phyloP scores from a whole-genome alignment of 768 basidiomycete species.

The Neoboletus magnificus region DNA sequence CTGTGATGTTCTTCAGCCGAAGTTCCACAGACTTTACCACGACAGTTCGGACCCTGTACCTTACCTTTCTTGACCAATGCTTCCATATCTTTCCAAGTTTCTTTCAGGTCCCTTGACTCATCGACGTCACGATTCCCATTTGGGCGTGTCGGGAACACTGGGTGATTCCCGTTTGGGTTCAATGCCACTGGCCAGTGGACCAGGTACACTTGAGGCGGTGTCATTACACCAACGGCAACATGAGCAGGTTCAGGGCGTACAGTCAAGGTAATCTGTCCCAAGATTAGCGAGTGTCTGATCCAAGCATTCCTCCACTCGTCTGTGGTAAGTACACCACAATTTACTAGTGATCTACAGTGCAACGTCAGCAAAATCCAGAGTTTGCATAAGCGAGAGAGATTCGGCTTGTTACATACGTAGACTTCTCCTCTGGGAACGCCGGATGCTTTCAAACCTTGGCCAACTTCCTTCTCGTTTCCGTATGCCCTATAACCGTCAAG shows the following conservation, averaged over 20 bases:
- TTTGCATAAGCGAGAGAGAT: neutral
- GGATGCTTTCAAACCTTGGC: slow-evolving; percentile 71
- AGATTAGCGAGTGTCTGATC: slow-evolving; percentile 74
- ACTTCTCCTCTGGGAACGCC: slow-evolving; percentile 76
- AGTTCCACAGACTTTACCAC: slow-evolving; percentile 2
- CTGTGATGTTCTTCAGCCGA: slow-evolving; percentile 31
- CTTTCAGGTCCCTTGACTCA: slow-evolving; percentile 57
- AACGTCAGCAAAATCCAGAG: neutral
- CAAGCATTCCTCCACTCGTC: slow-evolving; percentile 68
- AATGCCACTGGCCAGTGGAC: slow-evolving; percentile 81
- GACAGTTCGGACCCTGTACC: neutral
- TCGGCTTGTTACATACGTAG: slow-evolving; percentile 42
- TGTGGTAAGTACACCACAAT: slow-evolving; percentile 66
- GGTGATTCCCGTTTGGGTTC: slow-evolving; percentile 67
- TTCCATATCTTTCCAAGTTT: slow-evolving; percentile 89
- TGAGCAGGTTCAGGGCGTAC: slow-evolving; percentile 38
- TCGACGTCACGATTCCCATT: slow-evolving; percentile 67
- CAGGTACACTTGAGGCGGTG: slow-evolving; percentile 45
- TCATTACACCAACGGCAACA: neutral
- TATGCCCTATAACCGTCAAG: slow-evolving; percentile 44
- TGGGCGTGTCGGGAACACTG: slow-evolving; percentile 52
- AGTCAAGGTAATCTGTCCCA: slow-evolving; percentile 82
- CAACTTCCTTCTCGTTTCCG: slow-evolving; percentile 80
- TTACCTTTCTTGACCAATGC: slow-evolving; percentile 60
- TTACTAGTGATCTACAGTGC: slow-evolving; percentile 62